Evolutionary conservation across 139 green algal species (phyloP), one percentile per base, ranked within the genome.

Genomic region (Dunaliella primolecta): DNA sequence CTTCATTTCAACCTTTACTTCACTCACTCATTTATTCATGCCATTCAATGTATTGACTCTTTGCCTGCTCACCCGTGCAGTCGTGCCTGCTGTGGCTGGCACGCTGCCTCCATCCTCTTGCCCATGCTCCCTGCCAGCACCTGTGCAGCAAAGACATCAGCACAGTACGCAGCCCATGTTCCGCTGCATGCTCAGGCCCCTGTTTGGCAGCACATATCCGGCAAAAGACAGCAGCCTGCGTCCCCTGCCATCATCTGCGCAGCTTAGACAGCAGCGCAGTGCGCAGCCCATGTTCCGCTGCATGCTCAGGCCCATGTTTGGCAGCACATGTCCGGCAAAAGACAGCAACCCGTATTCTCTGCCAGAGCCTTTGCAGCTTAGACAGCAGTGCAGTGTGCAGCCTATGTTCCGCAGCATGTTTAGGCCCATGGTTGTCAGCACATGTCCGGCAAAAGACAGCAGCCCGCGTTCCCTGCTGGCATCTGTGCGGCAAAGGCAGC

Each of bases 181-280:
- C 7, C 46, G 46, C 46, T 25, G 46, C 46, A 25, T 15, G 7
- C 7, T 7, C 46, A 64, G 46, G 46, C 46, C n/a, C n/a, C n/a
- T n/a, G n/a, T n/a, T n/a, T n/a, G n/a, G n/a, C n/a, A n/a, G n/a
- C n/a, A n/a, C n/a, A n/a, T n/a, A n/a, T n/a, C n/a, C n/a, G n/a
- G n/a, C n/a, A n/a, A n/a, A n/a, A n/a, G n/a, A n/a, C n/a, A n/a
- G n/a, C n/a, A n/a, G 1, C 85, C 57, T 2, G 93, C 95, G 38
- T 81, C 87, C 37, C 92, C 94, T 31, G 98, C 88, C 29, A 89
- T 92, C 70, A 97, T 91, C 15, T 98, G 88, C 0, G 96, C 15
- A 15, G 7, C 46, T 25, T 25, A 15, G 7, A 64, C 15, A 64
- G 7, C 46, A 64, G 46, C 15, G 15, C 46, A 64, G 46, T 64